Conservation (phyloP, 768 basidiomycete genomes). For the Mycena galericulata region DNA sequence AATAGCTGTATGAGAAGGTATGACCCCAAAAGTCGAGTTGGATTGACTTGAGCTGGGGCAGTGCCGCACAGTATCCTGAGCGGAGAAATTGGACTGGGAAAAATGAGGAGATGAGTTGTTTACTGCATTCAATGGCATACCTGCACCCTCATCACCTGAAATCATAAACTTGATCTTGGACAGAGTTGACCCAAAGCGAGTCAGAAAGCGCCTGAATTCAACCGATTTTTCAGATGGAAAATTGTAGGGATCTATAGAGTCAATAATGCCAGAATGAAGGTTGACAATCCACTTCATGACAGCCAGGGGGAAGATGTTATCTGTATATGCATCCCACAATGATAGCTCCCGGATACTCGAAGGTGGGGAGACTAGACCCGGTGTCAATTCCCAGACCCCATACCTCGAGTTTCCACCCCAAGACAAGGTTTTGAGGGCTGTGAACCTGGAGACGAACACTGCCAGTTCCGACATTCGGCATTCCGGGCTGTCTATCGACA, state of each 20-base stretch:
- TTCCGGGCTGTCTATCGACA: not conserved
- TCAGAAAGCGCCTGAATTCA: not conserved
- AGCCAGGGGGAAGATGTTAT: too few species aligned
- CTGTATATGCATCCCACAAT: not conserved
- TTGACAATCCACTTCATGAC: conserved; percentile 3
- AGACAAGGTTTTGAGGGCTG: not conserved
- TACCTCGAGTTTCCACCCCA: not conserved
- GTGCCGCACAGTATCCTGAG: not conserved
- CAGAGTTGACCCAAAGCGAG: not conserved
- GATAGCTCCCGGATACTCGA: not conserved
- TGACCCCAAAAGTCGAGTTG: not conserved
- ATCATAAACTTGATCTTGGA: not conserved
- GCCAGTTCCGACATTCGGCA: not conserved
- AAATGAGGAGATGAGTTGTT: not conserved
- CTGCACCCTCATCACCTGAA: not conserved
- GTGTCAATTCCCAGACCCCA: not conserved
- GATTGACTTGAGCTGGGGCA: conserved; percentile 10
- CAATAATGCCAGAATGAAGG: conserved; percentile 8
- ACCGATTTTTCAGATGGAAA: not conserved
- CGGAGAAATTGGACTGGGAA: not conserved
- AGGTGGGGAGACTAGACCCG: not conserved
- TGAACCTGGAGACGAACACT: not conserved
- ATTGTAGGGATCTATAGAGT: not conserved
- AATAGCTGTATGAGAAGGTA: not conserved
- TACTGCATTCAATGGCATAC: conserved; percentile 1